Percentiles rank a stretch among this genome's conserved stretches.
Conservation (phyloP, 768 basidiomycete genomes). For the Daedaleopsis sinensis region DNA sequence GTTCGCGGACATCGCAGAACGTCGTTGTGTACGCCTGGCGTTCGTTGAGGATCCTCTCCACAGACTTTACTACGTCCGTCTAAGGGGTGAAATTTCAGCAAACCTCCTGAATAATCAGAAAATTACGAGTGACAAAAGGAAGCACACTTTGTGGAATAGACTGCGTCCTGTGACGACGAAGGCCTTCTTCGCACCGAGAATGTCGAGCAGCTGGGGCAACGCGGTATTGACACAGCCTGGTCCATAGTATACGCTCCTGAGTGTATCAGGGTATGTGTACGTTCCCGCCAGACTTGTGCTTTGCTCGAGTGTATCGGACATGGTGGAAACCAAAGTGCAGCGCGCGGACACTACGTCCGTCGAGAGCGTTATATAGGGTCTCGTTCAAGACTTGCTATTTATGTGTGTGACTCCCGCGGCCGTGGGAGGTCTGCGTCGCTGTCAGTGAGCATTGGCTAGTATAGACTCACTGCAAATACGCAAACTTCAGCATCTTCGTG, state of each 20-base stretch:
- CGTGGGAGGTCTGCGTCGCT: too few species aligned
- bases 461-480: too few species aligned
- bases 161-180: conserved; percentile 73
- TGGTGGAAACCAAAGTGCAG: neutral
- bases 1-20: conserved; percentile 58
- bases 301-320: neutral
- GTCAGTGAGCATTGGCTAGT: too few species aligned
- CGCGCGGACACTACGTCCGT: neutral
- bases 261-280: conserved; percentile 67
- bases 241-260: conserved; percentile 74
- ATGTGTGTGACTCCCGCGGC: too few species aligned
- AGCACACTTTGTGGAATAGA: conserved; percentile 58
- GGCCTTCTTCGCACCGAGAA: conserved; percentile 60
- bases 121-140: neutral
- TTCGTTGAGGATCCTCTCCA: conserved; percentile 57
- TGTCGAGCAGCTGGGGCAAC: conserved; percentile 60
- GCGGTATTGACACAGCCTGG: conserved; percentile 64
- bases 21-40: conserved; percentile 61
- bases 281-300: conserved; percentile 44
- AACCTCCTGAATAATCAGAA: neutral
- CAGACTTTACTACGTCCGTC: conserved; percentile 61
- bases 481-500: too few species aligned
- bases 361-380: too few species aligned
- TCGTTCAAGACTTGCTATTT: too few species aligned
- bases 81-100: conserved; percentile 23